Base-by-base conservation (phyloP, 1,284 basidiomycete genomes). In the Cutaneotrichosporon curvatum region DNA sequence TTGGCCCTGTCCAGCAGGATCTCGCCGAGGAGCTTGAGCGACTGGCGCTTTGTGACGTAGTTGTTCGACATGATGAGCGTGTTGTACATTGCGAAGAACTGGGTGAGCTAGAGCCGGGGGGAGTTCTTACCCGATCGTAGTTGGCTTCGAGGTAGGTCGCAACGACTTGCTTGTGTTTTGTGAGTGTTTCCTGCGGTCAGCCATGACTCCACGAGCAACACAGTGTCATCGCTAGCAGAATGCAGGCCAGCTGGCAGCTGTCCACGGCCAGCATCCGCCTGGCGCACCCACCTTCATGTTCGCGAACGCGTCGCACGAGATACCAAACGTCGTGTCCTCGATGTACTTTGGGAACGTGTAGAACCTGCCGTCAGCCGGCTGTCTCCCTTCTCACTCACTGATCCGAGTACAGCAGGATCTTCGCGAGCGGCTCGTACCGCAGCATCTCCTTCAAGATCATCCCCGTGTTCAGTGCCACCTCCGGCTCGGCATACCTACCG, bases 1-100 rank as follows among this genome's bases (percentile, higher is more conserved):
- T 98, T 98, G 36, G 91, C 90, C 22, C 94, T 81, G 73, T 98
- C 95, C 39, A 99, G 82, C 1, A 98, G 76, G 70, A 98, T 96
- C 73, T 98, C 95, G 58, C 95, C 94, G 1, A 99, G 81, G 2
- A 98, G 80, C 73, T 99, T 99, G 63, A 99, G 81, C 0, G 92
- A 96, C 70, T 99, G 94, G 2, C 95, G 86, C 72, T 97, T 97
- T n/a, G 95, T 98, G 49, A 99, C 95, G 67, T 98, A 98, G 76
- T 98, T 98, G 60, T 78, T 80, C 18, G 91, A 96, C 39, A 88
- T 78, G 57, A 98, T 85, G 51, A 99, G 82, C 15, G 83, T 84
- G 21, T 87, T 88, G 75, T 94, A 97, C 55, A 90, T 90, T 34
- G 81, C 79, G 76, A 99, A 98, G 78, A 98, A 98, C 84, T 91